Evolutionary conservation across 1,139 yeast genomes (phyloP).

Genomic region (Blastobotrys raffinosifermentans): DNA sequence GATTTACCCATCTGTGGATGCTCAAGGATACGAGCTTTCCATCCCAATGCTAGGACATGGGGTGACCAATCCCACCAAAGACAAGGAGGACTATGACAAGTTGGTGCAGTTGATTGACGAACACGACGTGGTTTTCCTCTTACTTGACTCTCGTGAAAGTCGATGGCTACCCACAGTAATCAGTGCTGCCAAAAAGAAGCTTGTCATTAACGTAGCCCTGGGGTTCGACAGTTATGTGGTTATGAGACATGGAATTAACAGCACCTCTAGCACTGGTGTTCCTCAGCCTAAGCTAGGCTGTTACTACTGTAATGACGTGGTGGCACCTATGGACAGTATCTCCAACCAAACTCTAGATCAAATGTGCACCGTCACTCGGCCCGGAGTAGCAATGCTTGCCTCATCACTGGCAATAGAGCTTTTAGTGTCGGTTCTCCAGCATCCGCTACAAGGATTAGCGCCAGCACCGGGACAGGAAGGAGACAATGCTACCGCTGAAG

Average conservation of each 20-base stretch:
- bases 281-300: conserved; percentile 60
- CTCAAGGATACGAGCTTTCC: conserved; percentile 58
- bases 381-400: conserved; percentile 89
- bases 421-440: conserved; percentile 68
- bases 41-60: conserved; percentile 98
- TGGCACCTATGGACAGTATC: conserved; percentile 84
- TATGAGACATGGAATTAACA: conserved; percentile 74
- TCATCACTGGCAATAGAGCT: conserved; percentile 84
- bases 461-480: conserved; percentile 30
- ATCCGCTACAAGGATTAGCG: conserved; percentile 47
- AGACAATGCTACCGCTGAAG: conserved; percentile 9
- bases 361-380: conserved; percentile 97
- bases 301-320: conserved; percentile 91
- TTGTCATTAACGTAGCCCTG: conserved; percentile 84
- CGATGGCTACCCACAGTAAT: conserved; percentile 93
- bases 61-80: conserved; percentile 47
- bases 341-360: conserved; percentile 87
- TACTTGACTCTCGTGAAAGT: conserved; percentile 93
- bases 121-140: conserved; percentile 71
- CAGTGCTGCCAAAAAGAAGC: conserved; percentile 58
- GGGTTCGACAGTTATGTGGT: conserved; percentile 93
- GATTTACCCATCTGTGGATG: conserved; percentile 70
- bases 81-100: conserved; percentile 45
- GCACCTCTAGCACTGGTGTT: conserved; percentile 23
- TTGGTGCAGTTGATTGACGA: conserved; percentile 50